Evolutionary conservation across 495 filamentous ascomycete genomes (phyloP).

Genomic region (Aspergillus homomorphus): DNA sequence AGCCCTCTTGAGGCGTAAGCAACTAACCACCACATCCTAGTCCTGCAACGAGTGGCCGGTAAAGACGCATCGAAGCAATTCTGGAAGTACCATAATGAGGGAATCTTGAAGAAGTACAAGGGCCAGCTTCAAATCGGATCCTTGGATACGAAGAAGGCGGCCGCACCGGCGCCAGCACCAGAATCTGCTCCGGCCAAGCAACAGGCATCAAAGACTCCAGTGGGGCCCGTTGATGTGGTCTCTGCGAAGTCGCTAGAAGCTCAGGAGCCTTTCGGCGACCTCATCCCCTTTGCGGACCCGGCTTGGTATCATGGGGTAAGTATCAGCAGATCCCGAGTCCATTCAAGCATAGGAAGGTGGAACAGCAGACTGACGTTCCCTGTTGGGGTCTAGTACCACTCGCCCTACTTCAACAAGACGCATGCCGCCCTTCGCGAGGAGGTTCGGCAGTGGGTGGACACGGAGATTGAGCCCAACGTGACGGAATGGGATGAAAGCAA

Average conservation of each 20-base stretch:
- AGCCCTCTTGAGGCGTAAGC: not conserved
- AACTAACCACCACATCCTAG: conserved; percentile 37
- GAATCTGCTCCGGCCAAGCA: conserved; percentile 51
- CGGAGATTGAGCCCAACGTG: conserved; percentile 85
- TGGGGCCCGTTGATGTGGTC: conserved; percentile 48
- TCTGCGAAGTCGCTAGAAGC: conserved; percentile 55
- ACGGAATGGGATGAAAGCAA: conserved; percentile 96
- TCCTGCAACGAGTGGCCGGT: conserved; percentile 86
- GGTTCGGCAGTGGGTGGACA: conserved; percentile 86
- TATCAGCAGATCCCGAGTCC: conserved; percentile 14
- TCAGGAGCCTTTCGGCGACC: conserved; percentile 77
- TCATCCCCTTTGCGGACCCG: conserved; percentile 90
- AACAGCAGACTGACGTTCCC: conserved; percentile 12
- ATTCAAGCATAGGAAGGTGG: not conserved
- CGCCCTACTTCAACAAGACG: conserved; percentile 90
- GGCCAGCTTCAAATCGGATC: conserved; percentile 83
- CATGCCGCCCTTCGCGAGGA: conserved; percentile 88
- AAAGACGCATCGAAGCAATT: conserved; percentile 98
- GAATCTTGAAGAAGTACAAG: conserved; percentile 95
- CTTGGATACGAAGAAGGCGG: conserved; percentile 75
- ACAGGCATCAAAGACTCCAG: conserved; percentile 50
- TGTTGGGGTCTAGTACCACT: conserved; percentile 67
- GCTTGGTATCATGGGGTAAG: conserved; percentile 94
- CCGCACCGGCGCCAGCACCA: conserved; percentile 48
- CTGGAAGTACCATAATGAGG: conserved; percentile 98